Conservation (phyloP, 257 asterid genomes). For the Solanum pimpinellifolium region DNA sequence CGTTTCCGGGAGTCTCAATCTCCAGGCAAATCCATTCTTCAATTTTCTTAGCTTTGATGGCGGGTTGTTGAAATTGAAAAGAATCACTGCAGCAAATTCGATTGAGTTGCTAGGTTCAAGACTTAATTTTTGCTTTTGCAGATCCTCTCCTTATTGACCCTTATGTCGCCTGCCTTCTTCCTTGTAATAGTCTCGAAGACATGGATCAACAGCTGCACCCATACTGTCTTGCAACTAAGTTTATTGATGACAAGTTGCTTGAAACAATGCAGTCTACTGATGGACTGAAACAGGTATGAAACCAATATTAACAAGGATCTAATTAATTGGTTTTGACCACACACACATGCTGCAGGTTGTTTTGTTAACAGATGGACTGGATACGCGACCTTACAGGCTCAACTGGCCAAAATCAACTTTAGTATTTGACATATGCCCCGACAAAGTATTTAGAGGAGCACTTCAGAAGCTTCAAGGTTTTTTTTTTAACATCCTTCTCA, state of each 20-base stretch:
- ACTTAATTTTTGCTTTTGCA: constrained; percentile 9
- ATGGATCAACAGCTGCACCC: constrained; percentile 21
- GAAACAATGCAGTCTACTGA: constrained; percentile 23
- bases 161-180: constrained; percentile 60
- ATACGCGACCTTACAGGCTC: constrained; percentile 75
- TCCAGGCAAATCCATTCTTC: constrained; percentile 27
- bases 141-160: constrained; percentile 76
- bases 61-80: background rate
- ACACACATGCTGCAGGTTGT: constrained; percentile 51
- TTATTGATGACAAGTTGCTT: constrained; percentile 61
- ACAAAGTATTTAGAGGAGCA: constrained; percentile 28
- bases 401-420: constrained; percentile 68
- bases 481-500: constrained; percentile 7
- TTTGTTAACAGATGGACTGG: constrained; percentile 78
- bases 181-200: constrained; percentile 17
- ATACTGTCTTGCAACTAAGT: constrained; percentile 70
- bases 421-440: constrained; percentile 56
- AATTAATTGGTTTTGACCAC: constrained; percentile 2
- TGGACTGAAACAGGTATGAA: constrained; percentile 61
- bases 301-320: background rate
- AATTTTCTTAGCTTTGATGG: background rate
- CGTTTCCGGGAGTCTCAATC: constrained; percentile 61
- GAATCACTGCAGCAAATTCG: background rate
- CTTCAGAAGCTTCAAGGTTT: constrained; percentile 55
- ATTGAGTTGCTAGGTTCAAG: background rate